Evolutionary conservation across 768 basidiomycete genomes (phyloP), one percentile per base, ranked within the genome.

Genomic region (Panaeolus cyanescens): DNA sequence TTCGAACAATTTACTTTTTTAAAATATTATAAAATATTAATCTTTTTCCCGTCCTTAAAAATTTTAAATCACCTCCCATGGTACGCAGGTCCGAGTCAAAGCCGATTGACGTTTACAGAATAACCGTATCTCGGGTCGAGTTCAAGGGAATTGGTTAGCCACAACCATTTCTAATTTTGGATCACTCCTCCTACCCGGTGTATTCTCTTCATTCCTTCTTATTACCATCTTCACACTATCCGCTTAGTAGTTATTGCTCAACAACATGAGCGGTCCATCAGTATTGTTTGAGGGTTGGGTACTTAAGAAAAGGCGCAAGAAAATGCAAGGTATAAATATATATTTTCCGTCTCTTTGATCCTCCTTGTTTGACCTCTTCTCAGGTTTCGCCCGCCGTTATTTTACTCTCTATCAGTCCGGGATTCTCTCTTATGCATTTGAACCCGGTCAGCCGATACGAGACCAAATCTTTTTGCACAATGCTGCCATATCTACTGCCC

Each of bases 331-430:
- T 88, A 66, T 50, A 50, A 30, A 50, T 50, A 55, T 74, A 59
- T 7, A 22, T 17, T n/a, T 58, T 36, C 37, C 33, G 42, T 56
- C 31, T 32, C n/a, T 56, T 36, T 56, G 0, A 25, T 32, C 37
- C 20, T 22, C 36, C 6, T 15, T 25, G 50, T 40, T 32, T 22
- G 28, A 20, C 32, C 32, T 37, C 32, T 50, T 39, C 62, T 8
- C 70, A 93, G 93, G 93, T 9, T 94, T 92, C 74, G 93, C 92
- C 17, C 88, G 91, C 55, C 87, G 92, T 45, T 92, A 92, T 75
- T 94, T 95, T 67, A 83, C 83, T 33, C 78, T 95, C 9, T 77
- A 84, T 64, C 79, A 85, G 34, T 84, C 86, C 9, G 92, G 92
- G 9, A 71, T 86, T n/a, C 78, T 95, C 54, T 83, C 84, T 3